These are phyloP conservation scores for Acer campestre DNA, from an alignment of 345 rosid genomes.

Conservation along the genomic window DNA sequence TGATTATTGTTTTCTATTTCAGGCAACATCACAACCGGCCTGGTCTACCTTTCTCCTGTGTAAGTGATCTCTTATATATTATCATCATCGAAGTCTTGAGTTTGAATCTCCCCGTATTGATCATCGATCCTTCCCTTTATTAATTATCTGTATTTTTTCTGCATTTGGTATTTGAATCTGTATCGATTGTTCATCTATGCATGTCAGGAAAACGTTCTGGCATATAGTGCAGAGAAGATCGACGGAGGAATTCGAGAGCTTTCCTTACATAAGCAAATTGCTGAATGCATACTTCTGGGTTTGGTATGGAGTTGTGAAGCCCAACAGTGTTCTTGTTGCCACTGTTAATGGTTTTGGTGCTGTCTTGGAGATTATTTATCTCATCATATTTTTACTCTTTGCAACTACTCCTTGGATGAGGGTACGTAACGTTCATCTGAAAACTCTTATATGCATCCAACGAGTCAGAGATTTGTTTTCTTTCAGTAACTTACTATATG, in stretches of 20 bases:
- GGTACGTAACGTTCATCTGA: slow-evolving; percentile 26
- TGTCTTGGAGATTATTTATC: slow-evolving; percentile 49
- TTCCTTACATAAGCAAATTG: slow-evolving; percentile 65
- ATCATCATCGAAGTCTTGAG: not conserved
- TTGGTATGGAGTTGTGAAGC: slow-evolving; percentile 74
- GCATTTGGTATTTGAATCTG: not conserved
- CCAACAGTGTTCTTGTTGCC: slow-evolving; percentile 66
- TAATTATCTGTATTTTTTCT: no score
- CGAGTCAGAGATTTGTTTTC: not conserved
- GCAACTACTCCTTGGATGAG: slow-evolving; percentile 51
- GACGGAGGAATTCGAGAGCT: slow-evolving; percentile 76
- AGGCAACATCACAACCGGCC: slow-evolving; percentile 78
- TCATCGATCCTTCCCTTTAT: not conserved
- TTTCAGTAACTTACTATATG: not conserved
- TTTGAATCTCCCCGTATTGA: not conserved
- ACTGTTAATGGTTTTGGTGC: slow-evolving; percentile 81
- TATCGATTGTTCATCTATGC: no score
- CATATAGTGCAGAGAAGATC: slow-evolving; percentile 59
- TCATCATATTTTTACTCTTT: slow-evolving; percentile 57
- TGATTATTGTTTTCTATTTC: slow-evolving; percentile 12
- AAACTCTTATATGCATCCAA: not conserved
- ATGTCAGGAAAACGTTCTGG: slow-evolving; percentile 68
- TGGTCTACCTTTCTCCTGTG: slow-evolving; percentile 77
- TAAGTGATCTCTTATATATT: slow-evolving; percentile 29
- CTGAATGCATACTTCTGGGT: slow-evolving; percentile 71